Percentiles rank a stretch among this genome's conserved stretches.
phyloP scores from a whole-genome alignment of 306 rosid species.

The Cucurbita argyrosperma region DNA sequence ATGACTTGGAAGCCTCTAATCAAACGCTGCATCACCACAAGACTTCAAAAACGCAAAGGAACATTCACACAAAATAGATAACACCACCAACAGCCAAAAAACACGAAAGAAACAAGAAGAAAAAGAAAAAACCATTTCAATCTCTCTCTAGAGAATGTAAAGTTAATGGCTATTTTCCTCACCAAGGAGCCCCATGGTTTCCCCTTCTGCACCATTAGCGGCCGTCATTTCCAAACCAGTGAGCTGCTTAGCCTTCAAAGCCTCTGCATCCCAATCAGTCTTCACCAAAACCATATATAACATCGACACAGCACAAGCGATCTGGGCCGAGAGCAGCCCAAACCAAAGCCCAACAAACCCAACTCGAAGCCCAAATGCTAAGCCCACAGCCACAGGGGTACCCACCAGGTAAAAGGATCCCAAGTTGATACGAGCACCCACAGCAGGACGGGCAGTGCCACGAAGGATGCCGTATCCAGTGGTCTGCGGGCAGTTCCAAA shows the following conservation, averaged over 20 bases:
- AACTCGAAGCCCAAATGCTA: constrained; percentile 54
- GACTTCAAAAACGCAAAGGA: not conserved
- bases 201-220: constrained; percentile 17
- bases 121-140: not conserved
- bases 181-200: constrained; percentile 26
- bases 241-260: constrained; percentile 51
- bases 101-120: not conserved
- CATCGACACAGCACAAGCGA: constrained; percentile 62
- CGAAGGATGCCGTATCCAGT: constrained; percentile 80
- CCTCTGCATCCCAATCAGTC: constrained; percentile 89
- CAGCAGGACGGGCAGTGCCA: constrained; percentile 61
- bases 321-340: constrained; percentile 76
- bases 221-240: constrained; percentile 28
- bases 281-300: constrained; percentile 40
- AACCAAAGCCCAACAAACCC: constrained; percentile 90
- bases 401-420: constrained; percentile 72
- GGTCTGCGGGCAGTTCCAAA: constrained; percentile 86
- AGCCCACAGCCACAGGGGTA: constrained; percentile 67
- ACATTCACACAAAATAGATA: not conserved
- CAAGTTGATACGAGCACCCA: constrained; percentile 57
- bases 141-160: constrained; percentile 18
- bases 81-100: not conserved
- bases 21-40: not conserved
- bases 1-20: not conserved
- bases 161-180: constrained; percentile 17